Conservation (phyloP, 2,329 filamentous ascomycete genomes). For the Metarhizium album region DNA sequence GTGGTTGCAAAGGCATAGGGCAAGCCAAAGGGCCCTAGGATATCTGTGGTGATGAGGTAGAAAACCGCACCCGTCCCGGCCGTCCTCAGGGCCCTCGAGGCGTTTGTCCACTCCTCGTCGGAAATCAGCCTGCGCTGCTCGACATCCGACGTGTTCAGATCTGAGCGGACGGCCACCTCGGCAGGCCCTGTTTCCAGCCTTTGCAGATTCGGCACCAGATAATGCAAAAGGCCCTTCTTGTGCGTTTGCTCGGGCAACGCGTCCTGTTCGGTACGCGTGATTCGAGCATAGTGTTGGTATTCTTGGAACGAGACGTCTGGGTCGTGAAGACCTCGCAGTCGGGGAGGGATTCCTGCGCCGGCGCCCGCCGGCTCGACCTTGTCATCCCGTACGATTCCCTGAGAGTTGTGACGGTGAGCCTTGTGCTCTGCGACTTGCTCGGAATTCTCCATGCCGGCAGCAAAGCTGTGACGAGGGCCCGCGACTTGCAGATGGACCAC, state of each 20-base stretch:
- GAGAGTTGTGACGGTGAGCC: too few relatives aligned
- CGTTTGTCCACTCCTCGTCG: slow-evolving; percentile 32
- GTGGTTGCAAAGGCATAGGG: slow-evolving; percentile 21
- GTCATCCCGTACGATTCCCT: not conserved
- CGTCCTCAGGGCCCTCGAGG: slow-evolving; percentile 33
- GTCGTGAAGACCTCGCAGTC: slow-evolving; percentile 11
- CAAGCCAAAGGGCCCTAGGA: slow-evolving; percentile 32
- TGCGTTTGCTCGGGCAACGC: slow-evolving; percentile 4
- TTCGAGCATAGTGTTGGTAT: slow-evolving; percentile 12
- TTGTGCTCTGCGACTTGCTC: too few relatives aligned
- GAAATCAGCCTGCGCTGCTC: slow-evolving; percentile 7
- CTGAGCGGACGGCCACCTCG: not conserved
- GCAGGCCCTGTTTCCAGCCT: not conserved
- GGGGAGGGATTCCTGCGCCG: slow-evolving; percentile 1
- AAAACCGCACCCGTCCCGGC: slow-evolving; percentile 35
- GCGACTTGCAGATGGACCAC: too few relatives aligned
- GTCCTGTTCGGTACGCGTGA: slow-evolving; percentile 12
- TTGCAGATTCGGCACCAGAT: slow-evolving; percentile 3
- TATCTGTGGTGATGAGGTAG: slow-evolving; percentile 38
- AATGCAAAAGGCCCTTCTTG: slow-evolving; percentile 1
- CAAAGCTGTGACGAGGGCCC: too few relatives aligned
- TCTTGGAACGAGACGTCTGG: slow-evolving; percentile 13
- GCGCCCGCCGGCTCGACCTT: not conserved
- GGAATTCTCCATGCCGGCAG: too few relatives aligned
- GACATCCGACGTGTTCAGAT: slow-evolving; percentile 4